Evolutionary conservation across 2,329 filamentous ascomycete species (phyloP).

Genomic region (Aspergillus aculeatinus): DNA sequence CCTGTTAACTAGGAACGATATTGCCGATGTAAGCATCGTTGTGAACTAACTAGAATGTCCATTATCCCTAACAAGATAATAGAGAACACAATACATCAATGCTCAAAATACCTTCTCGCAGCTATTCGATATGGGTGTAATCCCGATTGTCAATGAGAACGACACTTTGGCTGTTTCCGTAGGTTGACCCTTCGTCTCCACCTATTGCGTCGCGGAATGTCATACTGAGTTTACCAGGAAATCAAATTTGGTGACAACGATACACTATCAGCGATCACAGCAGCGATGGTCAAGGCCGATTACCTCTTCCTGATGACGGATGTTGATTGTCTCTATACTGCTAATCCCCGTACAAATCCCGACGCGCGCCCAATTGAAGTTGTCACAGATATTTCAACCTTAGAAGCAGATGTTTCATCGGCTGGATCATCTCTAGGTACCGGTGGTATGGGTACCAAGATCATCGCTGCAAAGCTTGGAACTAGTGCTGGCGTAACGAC

Average conservation of each 20-base stretch:
- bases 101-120: constrained; percentile 93
- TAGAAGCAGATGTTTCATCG: constrained; percentile 87
- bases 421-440: constrained; percentile 87
- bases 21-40: constrained; percentile 70
- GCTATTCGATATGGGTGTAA: constrained; percentile 88
- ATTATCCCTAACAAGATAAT: constrained; percentile 18
- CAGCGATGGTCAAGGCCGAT: constrained; percentile 95
- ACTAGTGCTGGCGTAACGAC: constrained; percentile 95
- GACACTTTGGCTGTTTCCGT: constrained; percentile 88
- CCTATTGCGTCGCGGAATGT: neutral
- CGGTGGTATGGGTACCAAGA: constrained; percentile 97
- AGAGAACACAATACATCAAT: constrained; percentile 91
- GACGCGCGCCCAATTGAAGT: constrained; percentile 89
- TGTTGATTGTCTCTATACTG: constrained; percentile 95
- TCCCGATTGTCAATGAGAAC: constrained; percentile 98
- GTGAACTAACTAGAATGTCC: neutral
- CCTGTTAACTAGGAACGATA: constrained; percentile 89
- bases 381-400: constrained; percentile 78
- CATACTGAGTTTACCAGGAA: constrained; percentile 51
- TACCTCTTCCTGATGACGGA: constrained; percentile 98
- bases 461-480: constrained; percentile 85
- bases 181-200: constrained; percentile 20
- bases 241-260: constrained; percentile 99
- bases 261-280: constrained; percentile 92
- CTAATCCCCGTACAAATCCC: constrained; percentile 82